Percentiles rank a stretch among this genome's conserved stretches.
Evolutionary conservation across 169 alveolate genomes (phyloP).

Genomic region (Eimeria zaria): DNA sequence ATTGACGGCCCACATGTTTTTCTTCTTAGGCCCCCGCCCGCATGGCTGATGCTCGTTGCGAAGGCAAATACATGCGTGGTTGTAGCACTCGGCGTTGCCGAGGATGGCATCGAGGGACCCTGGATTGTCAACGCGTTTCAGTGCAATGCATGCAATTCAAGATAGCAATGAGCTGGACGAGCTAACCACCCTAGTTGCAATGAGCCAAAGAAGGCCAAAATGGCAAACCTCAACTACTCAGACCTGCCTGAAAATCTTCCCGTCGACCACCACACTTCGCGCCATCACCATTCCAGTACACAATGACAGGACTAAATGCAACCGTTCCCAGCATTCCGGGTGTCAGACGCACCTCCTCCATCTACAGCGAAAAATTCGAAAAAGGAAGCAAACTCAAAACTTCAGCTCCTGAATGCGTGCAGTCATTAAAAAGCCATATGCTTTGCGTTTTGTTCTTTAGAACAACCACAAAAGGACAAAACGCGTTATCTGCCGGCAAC

Average conservation of each 20-base stretch:
- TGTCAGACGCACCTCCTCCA: neutral
- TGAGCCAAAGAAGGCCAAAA: neutral
- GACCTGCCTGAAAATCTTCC: neutral
- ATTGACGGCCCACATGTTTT: too few species aligned
- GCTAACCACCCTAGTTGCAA: neutral
- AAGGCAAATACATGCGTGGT: neutral
- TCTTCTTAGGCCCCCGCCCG: neutral
- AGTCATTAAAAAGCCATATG: neutral
- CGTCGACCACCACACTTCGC: neutral
- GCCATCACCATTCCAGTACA: neutral
- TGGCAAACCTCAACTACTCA: neutral
- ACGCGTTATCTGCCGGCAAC: neutral
- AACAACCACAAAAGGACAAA: neutral
- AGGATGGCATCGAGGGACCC: neutral
- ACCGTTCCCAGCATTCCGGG: neutral
- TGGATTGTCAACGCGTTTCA: neutral
- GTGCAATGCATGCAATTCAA: neutral
- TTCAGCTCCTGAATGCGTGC: neutral
- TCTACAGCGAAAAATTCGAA: neutral
- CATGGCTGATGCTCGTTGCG: neutral
- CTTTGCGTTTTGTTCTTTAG: neutral
- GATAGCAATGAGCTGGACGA: neutral
- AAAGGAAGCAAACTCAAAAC: neutral
- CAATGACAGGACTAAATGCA: neutral
- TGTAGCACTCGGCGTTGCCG: neutral